Base-by-base conservation (phyloP, 306 rosid genomes). In the Cicer pinnatifidum region DNA sequence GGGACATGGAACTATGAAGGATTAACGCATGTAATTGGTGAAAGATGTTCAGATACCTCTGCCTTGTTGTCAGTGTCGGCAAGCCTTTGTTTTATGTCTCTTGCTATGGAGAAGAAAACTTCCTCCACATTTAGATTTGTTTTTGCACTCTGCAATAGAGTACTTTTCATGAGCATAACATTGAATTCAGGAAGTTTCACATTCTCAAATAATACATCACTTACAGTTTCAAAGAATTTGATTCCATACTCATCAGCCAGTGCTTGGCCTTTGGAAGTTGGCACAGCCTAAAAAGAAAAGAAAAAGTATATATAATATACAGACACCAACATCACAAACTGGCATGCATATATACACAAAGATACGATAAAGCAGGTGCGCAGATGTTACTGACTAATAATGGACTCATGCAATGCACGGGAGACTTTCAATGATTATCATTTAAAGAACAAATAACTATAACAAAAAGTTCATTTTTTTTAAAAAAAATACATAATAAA, bases 181-280 rank as follows among this genome's bases (percentile, higher is more conserved):
- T 33, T 11, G 13, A 52, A 16, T 63, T 58, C 17, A 48, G 62
- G 65, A 56, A 76, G 67, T 39, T 74, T 45, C 48, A 73, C 41
- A 62, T 65, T 75, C 58, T 37, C 52, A 56, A 45, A 20, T 51
- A 43, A 56, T 61, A 53, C 56, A 37, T 37, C 68, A 91, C 98
- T 91, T 86, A 93, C 98, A 47, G 98, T 93, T 87, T 93, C 98
- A 40, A 93, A 93, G 85, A 93, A 93, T 76, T 93, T 83, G 85
- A 93, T 93, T 45, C 98, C 98, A 68, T 93, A 93, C 72, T 93
- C 98, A 68, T 93, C 97, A n/a, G 97, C 98, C 39, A 93, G 89
- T 69, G 91, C 98, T 85, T 93, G 97, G 50, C 98, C 98, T 78
- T 89, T 93, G 78, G 97, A 80, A 0, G 94, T 93, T 44, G 97